Percentiles rank a stretch among this genome's conserved stretches.
phyloP scores from a whole-genome alignment of 768 basidiomycete species.

The Pisolithus marmoratus region DNA sequence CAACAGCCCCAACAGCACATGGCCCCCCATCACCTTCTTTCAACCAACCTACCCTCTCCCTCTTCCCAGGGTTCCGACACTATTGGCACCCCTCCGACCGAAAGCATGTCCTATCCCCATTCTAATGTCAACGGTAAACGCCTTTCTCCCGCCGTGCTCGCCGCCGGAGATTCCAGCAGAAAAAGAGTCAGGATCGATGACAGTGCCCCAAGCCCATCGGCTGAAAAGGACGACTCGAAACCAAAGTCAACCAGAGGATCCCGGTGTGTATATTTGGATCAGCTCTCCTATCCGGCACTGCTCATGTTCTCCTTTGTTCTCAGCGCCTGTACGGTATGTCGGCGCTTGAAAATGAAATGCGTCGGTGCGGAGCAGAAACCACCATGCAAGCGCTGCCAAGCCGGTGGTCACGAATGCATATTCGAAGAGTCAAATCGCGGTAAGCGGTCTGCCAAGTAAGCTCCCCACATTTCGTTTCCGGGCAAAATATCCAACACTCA shows the following conservation, averaged over 20 bases:
- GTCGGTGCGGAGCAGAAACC: conserved; percentile 87
- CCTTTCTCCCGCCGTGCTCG: conserved; percentile 45
- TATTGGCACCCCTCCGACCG: conserved; percentile 67
- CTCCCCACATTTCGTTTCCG: conserved; percentile 6
- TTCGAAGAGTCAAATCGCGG: conserved; percentile 98
- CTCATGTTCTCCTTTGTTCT: conserved; percentile 8
- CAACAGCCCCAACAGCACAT: conserved; percentile 33
- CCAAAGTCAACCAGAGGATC: conserved; percentile 86
- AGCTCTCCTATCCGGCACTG: background rate
- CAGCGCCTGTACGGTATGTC: conserved; percentile 89
- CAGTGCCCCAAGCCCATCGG: conserved; percentile 39
- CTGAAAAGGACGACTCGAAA: conserved; percentile 63
- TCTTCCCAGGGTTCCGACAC: conserved; percentile 78
- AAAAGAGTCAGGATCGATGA: conserved; percentile 63
- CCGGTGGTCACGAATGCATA: conserved; percentile 83
- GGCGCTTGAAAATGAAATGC: conserved; percentile 91
- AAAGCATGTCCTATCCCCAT: conserved; percentile 46
- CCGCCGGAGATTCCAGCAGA: conserved; percentile 34
- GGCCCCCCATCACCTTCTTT: conserved; percentile 50
- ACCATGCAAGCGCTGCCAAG: conserved; percentile 81
- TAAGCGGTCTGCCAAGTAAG: conserved; percentile 79
- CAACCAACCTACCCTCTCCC: conserved; percentile 64
- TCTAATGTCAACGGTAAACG: conserved; percentile 63
- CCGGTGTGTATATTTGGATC: conserved; percentile 41
- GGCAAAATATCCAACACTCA: conserved; percentile 25